Percentiles rank a stretch among this genome's conserved stretches.
phyloP scores from a whole-genome alignment of 352 stramenopile genomes.

The Pythium folliculosum region DNA sequence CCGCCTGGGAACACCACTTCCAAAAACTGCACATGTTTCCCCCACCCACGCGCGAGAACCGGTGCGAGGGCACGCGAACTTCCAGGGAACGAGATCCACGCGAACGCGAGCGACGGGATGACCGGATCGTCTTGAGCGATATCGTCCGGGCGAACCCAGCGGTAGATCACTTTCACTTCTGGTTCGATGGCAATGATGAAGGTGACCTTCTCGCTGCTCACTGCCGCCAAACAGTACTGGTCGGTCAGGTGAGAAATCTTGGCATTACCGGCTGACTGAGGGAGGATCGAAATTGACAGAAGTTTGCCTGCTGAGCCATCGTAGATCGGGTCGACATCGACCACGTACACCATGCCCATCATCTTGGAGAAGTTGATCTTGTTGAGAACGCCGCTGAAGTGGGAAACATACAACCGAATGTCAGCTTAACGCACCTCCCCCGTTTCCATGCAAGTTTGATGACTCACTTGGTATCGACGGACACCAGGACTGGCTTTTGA shows the following conservation, averaged over 20 bases:
- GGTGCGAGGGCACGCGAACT: constrained; percentile 84
- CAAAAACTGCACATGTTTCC: constrained; percentile 93
- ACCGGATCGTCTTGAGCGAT: constrained; percentile 70
- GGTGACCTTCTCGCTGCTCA: constrained; percentile 91
- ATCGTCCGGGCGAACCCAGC: constrained; percentile 88
- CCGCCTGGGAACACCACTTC: constrained; percentile 82
- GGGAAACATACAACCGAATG: constrained; percentile 41
- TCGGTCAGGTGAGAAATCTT: constrained; percentile 87
- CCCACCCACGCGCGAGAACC: constrained; percentile 93
- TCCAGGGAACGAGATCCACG: constrained; percentile 89
- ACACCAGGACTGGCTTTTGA: constrained; percentile 82
- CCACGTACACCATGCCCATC: constrained; percentile 93
- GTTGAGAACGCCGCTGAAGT: constrained; percentile 87
- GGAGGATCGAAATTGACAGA: constrained; percentile 78
- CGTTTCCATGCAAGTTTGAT: not conserved
- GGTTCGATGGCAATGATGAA: constrained; percentile 96
- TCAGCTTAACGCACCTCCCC: not conserved
- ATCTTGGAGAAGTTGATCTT: constrained; percentile 95
- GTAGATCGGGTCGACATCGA: constrained; percentile 94
- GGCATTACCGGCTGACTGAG: constrained; percentile 75
- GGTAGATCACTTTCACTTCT: constrained; percentile 93
- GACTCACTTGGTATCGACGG: constrained; percentile 78
- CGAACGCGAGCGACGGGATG: constrained; percentile 94
- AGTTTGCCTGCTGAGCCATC: constrained; percentile 93
- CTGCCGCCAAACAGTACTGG: constrained; percentile 78